Conservation (phyloP, 805 yeast genomes). For the Cyberlindnera euphorbiae region DNA sequence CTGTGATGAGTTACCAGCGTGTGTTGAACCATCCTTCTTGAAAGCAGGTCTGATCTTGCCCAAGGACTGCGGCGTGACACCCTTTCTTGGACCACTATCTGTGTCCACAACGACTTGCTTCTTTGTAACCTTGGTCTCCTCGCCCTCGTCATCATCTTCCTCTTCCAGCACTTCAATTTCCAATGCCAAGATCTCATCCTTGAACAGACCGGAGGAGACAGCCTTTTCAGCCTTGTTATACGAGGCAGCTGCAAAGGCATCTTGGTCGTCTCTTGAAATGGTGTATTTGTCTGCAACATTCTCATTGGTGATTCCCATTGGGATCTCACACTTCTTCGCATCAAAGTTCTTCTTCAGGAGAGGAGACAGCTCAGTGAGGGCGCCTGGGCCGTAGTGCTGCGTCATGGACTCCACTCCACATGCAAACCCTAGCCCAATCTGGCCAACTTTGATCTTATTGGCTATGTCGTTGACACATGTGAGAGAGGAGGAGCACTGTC, state of each 20-base stretch:
- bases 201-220: slow-evolving; percentile 64
- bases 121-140: slow-evolving; percentile 25
- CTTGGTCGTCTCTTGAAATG: slow-evolving; percentile 70
- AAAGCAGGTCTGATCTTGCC: slow-evolving; percentile 83
- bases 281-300: slow-evolving; percentile 70
- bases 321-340: slow-evolving; percentile 77
- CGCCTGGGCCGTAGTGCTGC: slow-evolving; percentile 76
- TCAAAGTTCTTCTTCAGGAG: slow-evolving; percentile 38
- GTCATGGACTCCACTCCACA: slow-evolving; percentile 95
- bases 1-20: slow-evolving; percentile 96
- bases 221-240: slow-evolving; percentile 82
- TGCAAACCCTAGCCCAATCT: slow-evolving; percentile 87
- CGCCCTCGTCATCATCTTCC: slow-evolving; percentile 55
- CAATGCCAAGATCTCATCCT: slow-evolving; percentile 85
- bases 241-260: slow-evolving; percentile 83
- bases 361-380: slow-evolving; percentile 58
- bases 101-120: slow-evolving; percentile 42
- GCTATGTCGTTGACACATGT: slow-evolving; percentile 90
- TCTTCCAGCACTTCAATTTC: slow-evolving; percentile 52
- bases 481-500: slow-evolving; percentile 94
- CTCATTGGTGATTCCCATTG: slow-evolving; percentile 96
- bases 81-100: slow-evolving; percentile 89
- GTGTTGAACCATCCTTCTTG: slow-evolving; percentile 72
- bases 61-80: slow-evolving; percentile 75
- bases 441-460: slow-evolving; percentile 80